Evolutionary conservation across 768 basidiomycete species (phyloP), one percentile per base, ranked within the genome.

Genomic region (Suillus brevipes): DNA sequence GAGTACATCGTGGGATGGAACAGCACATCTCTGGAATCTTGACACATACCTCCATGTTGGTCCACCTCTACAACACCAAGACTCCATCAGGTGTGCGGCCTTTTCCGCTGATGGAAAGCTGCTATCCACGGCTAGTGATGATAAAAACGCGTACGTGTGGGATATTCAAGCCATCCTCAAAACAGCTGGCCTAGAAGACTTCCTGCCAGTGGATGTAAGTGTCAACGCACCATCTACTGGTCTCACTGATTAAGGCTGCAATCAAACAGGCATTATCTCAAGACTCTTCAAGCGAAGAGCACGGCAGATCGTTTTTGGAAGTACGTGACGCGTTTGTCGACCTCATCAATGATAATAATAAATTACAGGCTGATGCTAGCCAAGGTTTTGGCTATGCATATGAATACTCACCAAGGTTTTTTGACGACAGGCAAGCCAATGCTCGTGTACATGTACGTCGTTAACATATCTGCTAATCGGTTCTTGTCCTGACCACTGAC

Each of bases 1-100:
- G 14, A 50, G 49, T 50, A 14, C 49, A 50, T 50, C 49, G 3
- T 7, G 38, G 38, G 38, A 68, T 38, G 4, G 16, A 13, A 67
- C 55, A 16, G 28, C 60, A 5, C 40, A 47, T n/a, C 52, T 68
- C 13, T 68, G 67, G 67, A 42, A 67, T 42, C 31, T 62, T 3
- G 34, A 25, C 36, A 65, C 31, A 0, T 38, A 40, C 42, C 4
- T 37, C 9, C n/a, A 23, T 16, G 38, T 67, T 12, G 37, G 40
- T 14, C 10, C 31, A 20, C 45, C 49, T 1, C 37, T 67, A 9
- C 14, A 57, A 10, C 23, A 50, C 14, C 0, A 7, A 25, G 7
- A 14, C 6, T 0, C 3, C 2, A 25, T 50, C 13, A 0, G 16
- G 6, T 25, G 49, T 16, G 49, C 25, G 3, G 49, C 49, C 23